Base-by-base conservation (phyloP, 2,329 filamentous ascomycete genomes). In the Claviceps lovelessii region DNA sequence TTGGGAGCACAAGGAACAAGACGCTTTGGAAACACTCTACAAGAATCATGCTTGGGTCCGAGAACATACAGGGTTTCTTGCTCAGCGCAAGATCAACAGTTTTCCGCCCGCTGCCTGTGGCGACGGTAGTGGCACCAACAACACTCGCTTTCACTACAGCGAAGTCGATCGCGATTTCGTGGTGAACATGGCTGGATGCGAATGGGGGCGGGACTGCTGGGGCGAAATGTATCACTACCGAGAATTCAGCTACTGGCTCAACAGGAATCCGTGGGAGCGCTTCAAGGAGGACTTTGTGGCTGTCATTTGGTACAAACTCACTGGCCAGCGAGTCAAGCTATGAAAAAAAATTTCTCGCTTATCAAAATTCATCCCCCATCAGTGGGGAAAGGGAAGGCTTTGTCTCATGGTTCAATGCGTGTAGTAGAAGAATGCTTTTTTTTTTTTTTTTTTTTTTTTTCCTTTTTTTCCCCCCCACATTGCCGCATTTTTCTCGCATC, bases 1-100 rank as follows among this genome's bases (percentile, higher is more conserved):
- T 58, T 98, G 93, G 93, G 90, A 93, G 65, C 93, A 98, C 75
- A 97, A 97, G 68, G 93, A 98, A 69, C 93, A 98, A 71, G 90
- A 97, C 66, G 89, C 90, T 1, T 74, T 98, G 46, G 90, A 96
- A 72, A 86, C 95, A 71, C 77, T 98, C 58, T 98, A 98, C 72
- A 80, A 77, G 55, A 86, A 85, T 54, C 91, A 97, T 67, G 88
- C 93, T 0, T 98, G 93, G 90, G 83, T 97, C 54, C 83, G 93
- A 56, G 83, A 88, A 55, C 87, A 93, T 62, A 84, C 90, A 3
- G 91, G 83, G 5, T 98, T 98, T 71, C 78, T 96, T 49, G 85
- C 87, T 0, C 91, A 97, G 68, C 85, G 93, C 61, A 87, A 83
- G 71, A 88, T 97, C 72, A 98, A 97, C 75, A 88, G 88, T 58